Conservation (phyloP, 345 rosid species). For the Xanthoceras sorbifolium region DNA sequence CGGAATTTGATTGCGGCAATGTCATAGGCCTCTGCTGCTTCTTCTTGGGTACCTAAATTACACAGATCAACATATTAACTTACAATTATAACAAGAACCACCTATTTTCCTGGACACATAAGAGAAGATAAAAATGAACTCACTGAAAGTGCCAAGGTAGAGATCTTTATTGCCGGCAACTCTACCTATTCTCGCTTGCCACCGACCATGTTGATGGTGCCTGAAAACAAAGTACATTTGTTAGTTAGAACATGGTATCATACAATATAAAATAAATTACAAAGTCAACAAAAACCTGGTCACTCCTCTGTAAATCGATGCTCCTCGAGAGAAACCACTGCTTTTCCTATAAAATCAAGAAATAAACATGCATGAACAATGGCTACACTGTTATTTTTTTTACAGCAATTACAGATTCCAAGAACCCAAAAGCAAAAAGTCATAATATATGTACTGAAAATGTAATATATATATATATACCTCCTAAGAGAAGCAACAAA, state of each 20-base stretch:
- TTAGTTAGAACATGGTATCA: not conserved
- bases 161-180: conserved; percentile 99
- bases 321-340: conserved; percentile 98
- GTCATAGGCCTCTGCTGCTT: conserved; percentile 98
- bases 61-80: not conserved
- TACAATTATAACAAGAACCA: not conserved
- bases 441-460: not conserved
- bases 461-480: conserved; percentile 30
- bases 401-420: not conserved
- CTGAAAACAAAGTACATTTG: conserved; percentile 29
- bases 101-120: not conserved
- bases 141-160: conserved; percentile 95
- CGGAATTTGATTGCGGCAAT: conserved; percentile 95
- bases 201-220: conserved; percentile 97
- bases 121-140: conserved; percentile 25
- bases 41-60: conserved; percentile 81
- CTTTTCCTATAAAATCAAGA: conserved; percentile 56
- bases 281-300: conserved; percentile 52
- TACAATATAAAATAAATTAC: not conserved
- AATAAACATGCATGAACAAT: not conserved
- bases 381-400: not conserved
- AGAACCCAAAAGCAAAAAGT: not conserved
- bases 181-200: conserved; percentile 98
- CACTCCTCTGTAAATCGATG: conserved; percentile 95
- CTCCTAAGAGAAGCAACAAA: conserved; percentile 93